These are phyloP conservation scores for Fusarium sp. DNA, from an alignment of 2,329 filamentous ascomycete species.

Conservation along the genomic window DNA sequence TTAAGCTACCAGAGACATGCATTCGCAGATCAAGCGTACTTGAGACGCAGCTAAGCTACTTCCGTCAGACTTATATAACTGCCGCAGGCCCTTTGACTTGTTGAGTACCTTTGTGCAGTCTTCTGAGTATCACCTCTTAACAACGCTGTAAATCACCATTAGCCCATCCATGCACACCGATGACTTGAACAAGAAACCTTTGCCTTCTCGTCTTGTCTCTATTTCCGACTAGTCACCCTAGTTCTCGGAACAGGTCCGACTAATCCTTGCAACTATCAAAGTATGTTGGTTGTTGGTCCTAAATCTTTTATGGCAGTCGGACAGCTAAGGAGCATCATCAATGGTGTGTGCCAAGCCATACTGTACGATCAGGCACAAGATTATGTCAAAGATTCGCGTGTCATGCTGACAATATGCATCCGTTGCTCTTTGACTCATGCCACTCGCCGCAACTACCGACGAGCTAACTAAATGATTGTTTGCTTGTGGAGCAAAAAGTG, in stretches of 20 bases:
- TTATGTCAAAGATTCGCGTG: conserved; percentile 8
- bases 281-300: conserved; percentile 30
- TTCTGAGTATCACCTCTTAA: not conserved
- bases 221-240: conserved; percentile 30
- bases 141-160: not conserved
- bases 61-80: not conserved
- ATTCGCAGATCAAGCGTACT: conserved; percentile 29
- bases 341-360: conserved; percentile 14
- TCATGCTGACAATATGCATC: conserved; percentile 10
- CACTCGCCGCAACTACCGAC: conserved; percentile 12
- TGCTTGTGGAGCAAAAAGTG: not conserved
- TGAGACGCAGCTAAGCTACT: conserved; percentile 10
- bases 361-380: conserved; percentile 12
- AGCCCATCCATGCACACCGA: conserved; percentile 3
- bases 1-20: conserved; percentile 32
- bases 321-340: not conserved
- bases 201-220: not conserved
- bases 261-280: conserved; percentile 21
- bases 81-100: not conserved
- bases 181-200: conserved; percentile 5
- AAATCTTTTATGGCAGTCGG: conserved; percentile 3
- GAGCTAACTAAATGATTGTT: conserved; percentile 2
- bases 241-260: conserved; percentile 31
- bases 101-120: not conserved
- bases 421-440: conserved; percentile 1